phyloP scores from a whole-genome alignment of 805 yeast species.

The Lipomyces yamanashiensis region DNA sequence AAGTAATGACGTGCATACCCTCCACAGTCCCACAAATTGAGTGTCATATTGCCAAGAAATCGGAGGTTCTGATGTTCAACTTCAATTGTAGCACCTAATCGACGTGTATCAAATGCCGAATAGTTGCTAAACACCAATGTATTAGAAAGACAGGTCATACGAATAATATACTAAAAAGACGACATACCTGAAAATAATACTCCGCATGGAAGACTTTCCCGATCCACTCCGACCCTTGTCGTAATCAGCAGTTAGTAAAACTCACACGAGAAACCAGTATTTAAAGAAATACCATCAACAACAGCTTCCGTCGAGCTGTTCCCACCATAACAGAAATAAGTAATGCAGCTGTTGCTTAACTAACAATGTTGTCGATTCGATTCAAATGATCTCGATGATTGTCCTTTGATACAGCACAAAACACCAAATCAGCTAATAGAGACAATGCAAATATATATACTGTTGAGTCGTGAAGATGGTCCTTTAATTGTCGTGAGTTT shows the following conservation, averaged over 20 bases:
- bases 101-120: conserved; percentile 93
- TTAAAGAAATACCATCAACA: conserved; percentile 54
- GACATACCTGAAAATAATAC: conserved; percentile 73
- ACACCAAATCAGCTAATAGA: too few species aligned
- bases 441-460: too few species aligned
- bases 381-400: background rate
- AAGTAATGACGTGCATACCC: conserved; percentile 49
- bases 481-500: too few species aligned
- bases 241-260: background rate
- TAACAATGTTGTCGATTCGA: background rate
- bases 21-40: conserved; percentile 98
- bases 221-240: conserved; percentile 74
- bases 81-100: conserved; percentile 96
- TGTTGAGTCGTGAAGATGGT: too few species aligned
- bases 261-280: background rate
- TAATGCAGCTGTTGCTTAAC: background rate
- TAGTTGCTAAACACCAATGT: conserved; percentile 59
- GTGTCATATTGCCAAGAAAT: conserved; percentile 91
- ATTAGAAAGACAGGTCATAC: background rate
- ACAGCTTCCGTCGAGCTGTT: conserved; percentile 58
- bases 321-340: conserved; percentile 19
- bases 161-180: background rate
- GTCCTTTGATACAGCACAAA: background rate
- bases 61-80: conserved; percentile 97
- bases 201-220: conserved; percentile 96